phyloP scores from a whole-genome alignment of 805 yeast genomes.

The Blastobotrys robertii region DNA sequence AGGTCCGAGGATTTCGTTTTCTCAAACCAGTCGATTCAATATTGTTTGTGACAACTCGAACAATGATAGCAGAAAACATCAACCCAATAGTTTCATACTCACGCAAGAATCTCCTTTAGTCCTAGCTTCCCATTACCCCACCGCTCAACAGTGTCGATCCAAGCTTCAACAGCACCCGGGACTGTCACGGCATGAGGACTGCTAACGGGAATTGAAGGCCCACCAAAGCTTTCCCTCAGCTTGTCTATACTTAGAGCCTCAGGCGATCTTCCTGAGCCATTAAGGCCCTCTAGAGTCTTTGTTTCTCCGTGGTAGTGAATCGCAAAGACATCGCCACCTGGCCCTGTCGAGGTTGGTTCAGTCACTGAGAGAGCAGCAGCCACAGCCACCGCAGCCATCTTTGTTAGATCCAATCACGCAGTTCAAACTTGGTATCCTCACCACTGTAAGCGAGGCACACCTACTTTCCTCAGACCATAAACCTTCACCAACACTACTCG shows the following conservation, averaged over 20 bases:
- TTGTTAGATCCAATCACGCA: no score
- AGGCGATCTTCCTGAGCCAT: conserved; percentile 71
- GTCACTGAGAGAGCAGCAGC: conserved; percentile 30
- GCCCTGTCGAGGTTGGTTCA: conserved; percentile 34
- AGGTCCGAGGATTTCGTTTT: no score
- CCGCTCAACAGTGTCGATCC: conserved; percentile 56
- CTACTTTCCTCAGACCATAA: no score
- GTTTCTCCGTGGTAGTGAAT: conserved; percentile 43
- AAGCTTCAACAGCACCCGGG: conserved; percentile 75
- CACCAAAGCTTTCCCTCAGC: conserved; percentile 36
- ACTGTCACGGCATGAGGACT: conserved; percentile 58
- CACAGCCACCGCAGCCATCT: conserved; percentile 34
- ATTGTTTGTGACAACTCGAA: no score
- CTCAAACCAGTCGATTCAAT: no score
- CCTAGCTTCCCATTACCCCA: conserved; percentile 69
- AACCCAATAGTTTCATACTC: no score
- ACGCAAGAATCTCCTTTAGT: conserved; percentile 38
- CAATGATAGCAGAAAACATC: no score
- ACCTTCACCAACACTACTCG: no score
- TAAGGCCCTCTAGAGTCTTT: conserved; percentile 51
- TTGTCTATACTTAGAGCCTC: conserved; percentile 38
- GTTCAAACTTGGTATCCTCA: no score
- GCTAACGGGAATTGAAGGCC: conserved; percentile 35
- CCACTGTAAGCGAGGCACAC: no score
- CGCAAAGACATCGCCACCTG: conserved; percentile 42